Evolutionary conservation across 768 basidiomycete genomes (phyloP).

Genomic region (Mycena rebaudengoi): DNA sequence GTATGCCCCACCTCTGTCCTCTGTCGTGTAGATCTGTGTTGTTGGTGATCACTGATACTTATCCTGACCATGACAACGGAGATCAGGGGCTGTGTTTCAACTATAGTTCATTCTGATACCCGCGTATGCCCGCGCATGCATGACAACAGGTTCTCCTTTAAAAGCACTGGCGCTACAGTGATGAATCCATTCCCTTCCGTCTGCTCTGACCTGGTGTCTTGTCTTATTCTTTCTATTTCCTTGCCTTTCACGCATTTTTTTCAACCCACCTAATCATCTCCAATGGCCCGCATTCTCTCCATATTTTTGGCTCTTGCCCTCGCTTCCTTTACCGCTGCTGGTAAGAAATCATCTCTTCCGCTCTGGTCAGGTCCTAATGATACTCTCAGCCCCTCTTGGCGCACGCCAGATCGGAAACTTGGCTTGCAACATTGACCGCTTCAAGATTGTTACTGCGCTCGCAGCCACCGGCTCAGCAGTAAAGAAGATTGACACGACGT

Average conservation of each 20-base stretch:
- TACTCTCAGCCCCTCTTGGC: slow-evolving; percentile 11
- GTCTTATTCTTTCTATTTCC: slow-evolving; percentile 17
- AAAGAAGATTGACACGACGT: slow-evolving; percentile 28
- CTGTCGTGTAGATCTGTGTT: no score
- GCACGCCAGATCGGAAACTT: slow-evolving; percentile 4
- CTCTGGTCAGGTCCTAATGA: slow-evolving; percentile 2
- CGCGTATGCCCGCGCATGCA: no score
- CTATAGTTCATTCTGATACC: no score
- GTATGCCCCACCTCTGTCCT: no score
- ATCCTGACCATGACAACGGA: no score
- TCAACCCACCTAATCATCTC: neutral
- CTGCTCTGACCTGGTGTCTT: slow-evolving; percentile 31
- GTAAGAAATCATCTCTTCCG: neutral
- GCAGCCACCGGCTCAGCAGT: slow-evolving; percentile 31
- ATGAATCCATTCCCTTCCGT: slow-evolving; percentile 22
- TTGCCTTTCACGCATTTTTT: neutral
- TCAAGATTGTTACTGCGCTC: slow-evolving; percentile 34
- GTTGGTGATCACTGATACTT: no score
- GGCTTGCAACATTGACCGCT: slow-evolving; percentile 34
- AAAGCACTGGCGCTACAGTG: neutral
- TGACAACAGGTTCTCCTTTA: no score
- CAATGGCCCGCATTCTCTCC: slow-evolving; percentile 33
- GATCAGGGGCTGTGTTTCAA: no score
- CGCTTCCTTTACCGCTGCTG: slow-evolving; percentile 17
- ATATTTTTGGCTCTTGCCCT: slow-evolving; percentile 21